phyloP scores from a whole-genome alignment of 192 early-diverging fungal genomes.

The Umbelopsis sp. region DNA sequence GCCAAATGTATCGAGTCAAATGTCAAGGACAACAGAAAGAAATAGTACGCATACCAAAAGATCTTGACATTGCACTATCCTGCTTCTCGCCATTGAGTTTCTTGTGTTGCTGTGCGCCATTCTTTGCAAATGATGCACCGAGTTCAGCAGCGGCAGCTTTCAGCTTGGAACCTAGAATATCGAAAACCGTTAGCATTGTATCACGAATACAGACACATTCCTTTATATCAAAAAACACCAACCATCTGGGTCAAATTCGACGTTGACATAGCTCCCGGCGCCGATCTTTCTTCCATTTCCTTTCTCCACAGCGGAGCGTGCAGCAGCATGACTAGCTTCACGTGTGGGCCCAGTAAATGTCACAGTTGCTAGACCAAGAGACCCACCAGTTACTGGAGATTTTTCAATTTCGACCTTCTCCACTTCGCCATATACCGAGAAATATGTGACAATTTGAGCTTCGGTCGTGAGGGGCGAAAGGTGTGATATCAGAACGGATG shows the following conservation, averaged over 20 bases:
- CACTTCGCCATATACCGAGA: conserved; percentile 54
- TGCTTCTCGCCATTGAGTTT: background rate
- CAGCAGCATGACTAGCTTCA: conserved; percentile 37
- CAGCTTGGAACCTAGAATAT: conserved; percentile 25
- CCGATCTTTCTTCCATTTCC: conserved; percentile 50
- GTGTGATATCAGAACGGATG: conserved; percentile 38
- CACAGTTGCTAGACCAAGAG: conserved; percentile 51
- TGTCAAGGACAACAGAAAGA: no score
- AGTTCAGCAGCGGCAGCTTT: conserved; percentile 23
- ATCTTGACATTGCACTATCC: background rate
- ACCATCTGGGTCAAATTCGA: conserved; percentile 44
- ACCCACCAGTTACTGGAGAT: conserved; percentile 47
- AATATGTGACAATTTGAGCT: conserved; percentile 35
- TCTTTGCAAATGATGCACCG: background rate
- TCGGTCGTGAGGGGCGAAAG: conserved; percentile 42
- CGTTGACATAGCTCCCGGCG: conserved; percentile 27
- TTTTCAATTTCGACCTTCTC: conserved; percentile 50
- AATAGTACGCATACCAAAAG: background rate
- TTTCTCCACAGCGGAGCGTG: conserved; percentile 49
- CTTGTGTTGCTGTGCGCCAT: background rate
- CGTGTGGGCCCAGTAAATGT: conserved; percentile 35
- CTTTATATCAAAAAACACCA: background rate
- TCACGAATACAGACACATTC: background rate
- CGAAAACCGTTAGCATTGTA: background rate
- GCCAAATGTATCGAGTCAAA: no score